Base-by-base conservation (phyloP, 495 filamentous ascomycete genomes). In the Hypoxylon crocopeplum region DNA sequence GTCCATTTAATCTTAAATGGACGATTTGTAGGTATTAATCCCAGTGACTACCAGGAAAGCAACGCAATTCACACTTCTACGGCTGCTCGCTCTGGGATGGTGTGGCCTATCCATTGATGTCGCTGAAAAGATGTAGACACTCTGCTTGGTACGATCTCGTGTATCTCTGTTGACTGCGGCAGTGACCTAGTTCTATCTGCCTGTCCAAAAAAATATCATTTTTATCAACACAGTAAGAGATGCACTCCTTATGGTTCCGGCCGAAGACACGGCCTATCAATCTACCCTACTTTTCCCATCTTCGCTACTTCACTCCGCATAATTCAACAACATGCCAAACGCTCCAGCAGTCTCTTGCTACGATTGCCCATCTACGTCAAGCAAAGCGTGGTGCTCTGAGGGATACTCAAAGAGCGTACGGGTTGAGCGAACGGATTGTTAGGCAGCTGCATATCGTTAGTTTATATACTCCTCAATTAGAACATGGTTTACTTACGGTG, bases 371-470 rank as follows among this genome's bases (percentile, higher is more conserved):
- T 46, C 21, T 19, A 48, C 30, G 16, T 52, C 47, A 59, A 59
- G 53, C 56, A 59, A 56, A 37, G 38, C 41, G 25, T 19, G 6
- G 4, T 13, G 13, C 5, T 16, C 4, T 5, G 15, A 50, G 7
- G 15, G 17, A n/a, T 10, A 32, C 42, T 79, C 74, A 98, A 54
- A 98, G 82, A 61, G 94, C 94, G 70, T 91, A 98, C 25, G 94
- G 94, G 79, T 98, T 98, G 62, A 98, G 81, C 21, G 94, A 97
- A 47, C 94, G 92, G 70, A 98, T 97, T 5, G 94, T 98, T 69
- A 98, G 78, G 81, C 94, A 98, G 47, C 93, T 98, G 58, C 11
- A 60, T 34, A 25, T 51, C 48, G 56, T 81, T 78, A 77, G 85
- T 72, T 16, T 56, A 16, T 48, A 12, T 36, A 8, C 17, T 24